Base-by-base conservation (phyloP, 352 stramenopile species). In the Globisporangium perplexum region DNA sequence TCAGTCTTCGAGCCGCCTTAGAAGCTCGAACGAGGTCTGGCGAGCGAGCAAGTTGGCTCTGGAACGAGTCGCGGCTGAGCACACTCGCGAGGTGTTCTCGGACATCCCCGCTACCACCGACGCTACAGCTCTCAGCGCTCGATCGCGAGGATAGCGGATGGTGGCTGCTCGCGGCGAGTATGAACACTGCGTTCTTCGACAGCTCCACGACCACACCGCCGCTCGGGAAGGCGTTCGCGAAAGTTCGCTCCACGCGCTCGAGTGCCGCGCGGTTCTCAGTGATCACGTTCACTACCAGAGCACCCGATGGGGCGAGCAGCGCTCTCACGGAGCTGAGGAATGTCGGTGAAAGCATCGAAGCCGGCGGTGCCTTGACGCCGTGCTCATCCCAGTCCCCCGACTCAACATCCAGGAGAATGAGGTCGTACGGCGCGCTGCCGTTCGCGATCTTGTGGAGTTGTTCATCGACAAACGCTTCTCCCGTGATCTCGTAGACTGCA, bases 361-460 rank as follows among this genome's bases (percentile, higher is more conserved):
- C 10, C 24, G 71, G 61, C 11, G 78, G 78, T 1, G 78, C 74
- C 36, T 57, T 57, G 6, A 89, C 57, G 24, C 63, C 68, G n/a
- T 30, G 54, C 36, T 53, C 53, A 26, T 33, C 64, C 38, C 47
- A 59, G 36, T 66, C 63, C 3, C 77, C 81, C 39, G 63, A 69
- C 47, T 93, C 82, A 3, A 93, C 82, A 52, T 93, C 82, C 22
- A 93, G 8, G 8, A 88, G 31, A 10, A 88, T 11, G 4, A 86
- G 22, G 59, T 89, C 75, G 35, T 75, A 69, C 36, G 6, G 6
- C 18, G 36, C 36, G 1, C 22, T 24, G 23, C 17, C 42, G 41
- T 33, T 23, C 4, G 22, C 26, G 14, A 39, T 39, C 8, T 64
- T 36, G 4, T 52, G 20, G 0, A 56, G 35, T 18, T 76, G 58